Evolutionary conservation across 208 protist species (phyloP).

Genomic region (Phytomonas serpens): DNA sequence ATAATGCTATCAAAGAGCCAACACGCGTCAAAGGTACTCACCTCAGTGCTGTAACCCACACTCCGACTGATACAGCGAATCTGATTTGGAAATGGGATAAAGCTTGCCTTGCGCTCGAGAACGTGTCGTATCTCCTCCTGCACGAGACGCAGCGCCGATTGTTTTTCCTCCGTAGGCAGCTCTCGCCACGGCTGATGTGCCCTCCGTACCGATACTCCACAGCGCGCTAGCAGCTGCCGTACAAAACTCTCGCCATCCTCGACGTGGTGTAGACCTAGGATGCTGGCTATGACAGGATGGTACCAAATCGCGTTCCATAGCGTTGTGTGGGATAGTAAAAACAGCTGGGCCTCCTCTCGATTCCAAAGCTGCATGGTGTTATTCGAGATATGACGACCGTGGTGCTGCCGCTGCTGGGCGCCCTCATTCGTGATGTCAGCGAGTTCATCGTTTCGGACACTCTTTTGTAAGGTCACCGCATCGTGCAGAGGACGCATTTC

Average conservation of each 20-base stretch:
- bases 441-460: constrained; percentile 31
- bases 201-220: constrained; percentile 59
- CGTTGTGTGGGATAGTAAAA: constrained; percentile 64
- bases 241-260: constrained; percentile 69
- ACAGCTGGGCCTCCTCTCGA: constrained; percentile 73
- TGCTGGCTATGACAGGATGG: constrained; percentile 58
- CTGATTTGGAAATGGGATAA: constrained; percentile 22
- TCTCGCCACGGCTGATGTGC: constrained; percentile 77
- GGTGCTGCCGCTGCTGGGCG: constrained; percentile 9
- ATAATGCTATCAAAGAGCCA: constrained; percentile 61
- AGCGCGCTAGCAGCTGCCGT: constrained; percentile 70
- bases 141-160: constrained; percentile 41
- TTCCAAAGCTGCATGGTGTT: constrained; percentile 55
- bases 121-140: constrained; percentile 52
- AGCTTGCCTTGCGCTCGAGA: constrained; percentile 24
- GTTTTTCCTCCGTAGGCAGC: constrained; percentile 37
- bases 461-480: constrained; percentile 62
- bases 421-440: constrained; percentile 38
- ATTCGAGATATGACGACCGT: constrained; percentile 14
- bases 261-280: constrained; percentile 68
- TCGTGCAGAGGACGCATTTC: constrained; percentile 77
- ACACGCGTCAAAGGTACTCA: constrained; percentile 75
- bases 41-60: constrained; percentile 70
- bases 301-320: constrained; percentile 83
- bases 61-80: constrained; percentile 58